phyloP scores from a whole-genome alignment of 2,329 filamentous ascomycete species.

The Thyridium curvatum region DNA sequence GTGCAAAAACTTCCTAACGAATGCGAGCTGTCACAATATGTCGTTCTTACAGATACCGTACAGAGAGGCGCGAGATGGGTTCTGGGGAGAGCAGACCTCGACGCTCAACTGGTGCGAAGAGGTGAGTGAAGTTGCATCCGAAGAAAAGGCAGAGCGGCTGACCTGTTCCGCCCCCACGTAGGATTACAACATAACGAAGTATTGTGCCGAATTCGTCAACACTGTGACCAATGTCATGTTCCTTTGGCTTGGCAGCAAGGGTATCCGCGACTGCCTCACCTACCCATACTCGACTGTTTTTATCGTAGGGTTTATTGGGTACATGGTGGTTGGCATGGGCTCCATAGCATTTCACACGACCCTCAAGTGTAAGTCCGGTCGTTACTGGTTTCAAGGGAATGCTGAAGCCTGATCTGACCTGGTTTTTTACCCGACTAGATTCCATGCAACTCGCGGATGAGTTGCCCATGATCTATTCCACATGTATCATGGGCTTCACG shows the following conservation, averaged over 20 bases:
- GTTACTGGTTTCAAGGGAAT: neutral
- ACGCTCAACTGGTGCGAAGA: constrained; percentile 33
- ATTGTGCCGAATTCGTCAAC: constrained; percentile 35
- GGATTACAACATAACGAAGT: constrained; percentile 29
- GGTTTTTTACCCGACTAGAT: constrained; percentile 26
- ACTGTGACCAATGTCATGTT: constrained; percentile 80
- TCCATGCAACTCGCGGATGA: constrained; percentile 56
- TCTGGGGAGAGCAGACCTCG: constrained; percentile 29
- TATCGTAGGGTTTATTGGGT: constrained; percentile 52
- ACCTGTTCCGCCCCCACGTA: constrained; percentile 4
- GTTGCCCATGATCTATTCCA: constrained; percentile 55
- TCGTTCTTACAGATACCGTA: constrained; percentile 22
- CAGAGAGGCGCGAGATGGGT: constrained; percentile 24
- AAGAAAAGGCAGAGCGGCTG: neutral
- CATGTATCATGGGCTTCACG: constrained; percentile 52
- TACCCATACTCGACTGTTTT: constrained; percentile 74
- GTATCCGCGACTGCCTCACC: constrained; percentile 64
- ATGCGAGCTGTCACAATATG: constrained; percentile 1
- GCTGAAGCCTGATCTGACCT: constrained; percentile 2
- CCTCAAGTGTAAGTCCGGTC: constrained; percentile 41
- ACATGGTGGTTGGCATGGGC: constrained; percentile 46
- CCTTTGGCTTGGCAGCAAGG: constrained; percentile 69
- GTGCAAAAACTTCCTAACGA: neutral
- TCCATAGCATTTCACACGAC: constrained; percentile 52
- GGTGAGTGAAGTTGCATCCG: constrained; percentile 12